A percentile compares a stretch with the other conserved stretches of the same genome.
phyloP scores from a whole-genome alignment of 306 rosid genomes.

The Pyrus betulifolia region DNA sequence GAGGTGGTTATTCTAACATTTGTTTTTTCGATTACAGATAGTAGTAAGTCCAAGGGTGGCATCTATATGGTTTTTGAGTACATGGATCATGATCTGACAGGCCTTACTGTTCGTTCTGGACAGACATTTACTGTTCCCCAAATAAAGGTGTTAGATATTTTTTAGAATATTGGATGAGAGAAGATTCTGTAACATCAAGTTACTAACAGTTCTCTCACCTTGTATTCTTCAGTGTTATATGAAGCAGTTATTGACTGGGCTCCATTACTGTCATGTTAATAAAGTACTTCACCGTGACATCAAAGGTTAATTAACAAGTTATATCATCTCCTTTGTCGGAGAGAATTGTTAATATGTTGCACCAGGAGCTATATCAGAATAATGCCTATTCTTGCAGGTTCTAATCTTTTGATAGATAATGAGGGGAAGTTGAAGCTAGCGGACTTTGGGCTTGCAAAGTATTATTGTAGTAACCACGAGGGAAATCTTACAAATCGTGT shows the following conservation, averaged over 20 bases:
- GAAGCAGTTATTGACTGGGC: constrained; percentile 66
- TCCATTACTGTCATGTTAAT: constrained; percentile 61
- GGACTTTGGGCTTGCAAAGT: constrained; percentile 66
- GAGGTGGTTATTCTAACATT: not conserved
- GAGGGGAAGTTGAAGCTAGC: constrained; percentile 69
- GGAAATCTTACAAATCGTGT: constrained; percentile 70
- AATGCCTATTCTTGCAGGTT: constrained; percentile 37
- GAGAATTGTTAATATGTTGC: constrained; percentile 5
- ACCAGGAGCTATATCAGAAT: not conserved
- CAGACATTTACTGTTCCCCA: constrained; percentile 67
- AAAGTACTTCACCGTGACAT: constrained; percentile 75
- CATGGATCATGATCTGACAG: constrained; percentile 77
- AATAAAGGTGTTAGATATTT: constrained; percentile 38
- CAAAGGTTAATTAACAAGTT: constrained; percentile 36
- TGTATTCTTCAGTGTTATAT: constrained; percentile 52
- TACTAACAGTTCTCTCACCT: not conserved
- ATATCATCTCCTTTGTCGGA: not conserved
- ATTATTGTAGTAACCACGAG: constrained; percentile 41
- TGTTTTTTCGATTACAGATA: constrained; percentile 34
- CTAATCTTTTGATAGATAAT: constrained; percentile 68
- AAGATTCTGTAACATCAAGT: not conserved
- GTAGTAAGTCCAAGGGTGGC: constrained; percentile 55
- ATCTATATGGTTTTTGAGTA: constrained; percentile 75
- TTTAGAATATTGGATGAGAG: not conserved
- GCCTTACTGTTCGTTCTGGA: constrained; percentile 67